Evolutionary conservation across 2,329 filamentous ascomycete species (phyloP), one percentile per base, ranked within the genome.

Genomic region (Cadophora sp.): DNA sequence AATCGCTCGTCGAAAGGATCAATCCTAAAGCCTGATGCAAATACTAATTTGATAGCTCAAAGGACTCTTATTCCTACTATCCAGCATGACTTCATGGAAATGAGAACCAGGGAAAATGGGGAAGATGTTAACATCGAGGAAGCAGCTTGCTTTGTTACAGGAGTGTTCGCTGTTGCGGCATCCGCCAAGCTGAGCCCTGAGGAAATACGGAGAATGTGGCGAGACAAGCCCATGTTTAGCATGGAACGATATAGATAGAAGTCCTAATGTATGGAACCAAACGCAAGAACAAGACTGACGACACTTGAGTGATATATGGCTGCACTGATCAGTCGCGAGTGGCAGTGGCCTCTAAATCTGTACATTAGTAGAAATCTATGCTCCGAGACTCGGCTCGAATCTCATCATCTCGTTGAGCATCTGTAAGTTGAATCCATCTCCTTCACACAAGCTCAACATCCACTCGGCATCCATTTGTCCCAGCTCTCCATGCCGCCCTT

Each of bases 401-500:
- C 40, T 43, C 40, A 43, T 43, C 40, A 43, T 43, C 40, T 43
- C 40, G 40, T 19, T 43, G 12, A 43, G 40, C 40, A 43, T 43
- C 16, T 43, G 40, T 43, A 43, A 19, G 14, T 43, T 43, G 40
- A 43, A 43, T 4, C 40, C 40, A 19, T 43, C 40, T 19, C 40
- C 40, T 43, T 43, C 40, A 43, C 40, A 43, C 40, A 43, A 43
- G 19, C 40, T 43, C 40, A 43, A 43, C 40, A 43, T 43, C 40
- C 40, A 43, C 59, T 62, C 59, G 1, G 59, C 59, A 50, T 29
- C 64, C 67, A 43, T 73, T 56, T 24, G 73, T 68, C 73, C 73
- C 67, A 75, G 24, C 62, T 75, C 73, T 26, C 72, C 72, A 59
- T 71, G 66, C 26, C 73, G 64, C 1, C 73, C 73, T 58, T 75